Percentiles rank a stretch among this genome's conserved stretches.
Evolutionary conservation across 2,329 filamentous ascomycete species (phyloP).

Genomic region (Phyllosticta paracitricarpa): DNA sequence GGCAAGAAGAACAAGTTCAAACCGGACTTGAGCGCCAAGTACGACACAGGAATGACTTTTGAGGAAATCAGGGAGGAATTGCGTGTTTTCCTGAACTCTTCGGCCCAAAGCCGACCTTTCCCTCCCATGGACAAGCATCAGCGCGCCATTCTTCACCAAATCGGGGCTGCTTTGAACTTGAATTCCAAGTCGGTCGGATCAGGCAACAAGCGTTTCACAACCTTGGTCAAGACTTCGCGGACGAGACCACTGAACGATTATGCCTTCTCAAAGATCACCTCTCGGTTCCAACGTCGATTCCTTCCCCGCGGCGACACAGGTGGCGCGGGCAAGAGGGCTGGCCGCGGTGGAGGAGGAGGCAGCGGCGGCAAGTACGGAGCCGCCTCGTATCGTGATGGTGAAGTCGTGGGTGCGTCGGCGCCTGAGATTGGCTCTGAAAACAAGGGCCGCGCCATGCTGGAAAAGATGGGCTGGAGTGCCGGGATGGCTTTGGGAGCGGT

Average conservation of each 20-base stretch:
- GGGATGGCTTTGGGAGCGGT: conserved; percentile 73
- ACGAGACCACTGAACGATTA: conserved; percentile 54
- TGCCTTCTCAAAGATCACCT: conserved; percentile 37
- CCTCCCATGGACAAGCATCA: conserved; percentile 75
- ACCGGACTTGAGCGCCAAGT: conserved; percentile 54
- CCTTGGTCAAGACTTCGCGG: conserved; percentile 62
- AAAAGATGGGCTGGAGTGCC: conserved; percentile 94
- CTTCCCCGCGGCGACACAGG: conserved; percentile 4
- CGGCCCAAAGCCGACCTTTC: conserved; percentile 56
- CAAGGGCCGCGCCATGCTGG: conserved; percentile 74
- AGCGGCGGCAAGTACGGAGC: conserved; percentile 30
- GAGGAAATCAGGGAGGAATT: conserved; percentile 65
- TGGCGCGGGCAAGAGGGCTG: neutral
- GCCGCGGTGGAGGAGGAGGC: conserved; percentile 18
- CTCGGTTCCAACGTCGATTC: conserved; percentile 2
- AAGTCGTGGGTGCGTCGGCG: conserved; percentile 75
- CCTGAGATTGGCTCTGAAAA: conserved; percentile 77
- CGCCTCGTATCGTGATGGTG: conserved; percentile 66
- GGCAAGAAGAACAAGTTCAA: conserved; percentile 33
- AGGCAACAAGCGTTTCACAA: conserved; percentile 62
- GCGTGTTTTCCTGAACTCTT: conserved; percentile 55
- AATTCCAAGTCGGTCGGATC: conserved; percentile 76
- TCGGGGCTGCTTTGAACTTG: conserved; percentile 65
- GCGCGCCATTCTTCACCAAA: conserved; percentile 69
- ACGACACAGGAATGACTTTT: conserved; percentile 60